Evolutionary conservation across 495 filamentous ascomycete species (phyloP).

Genomic region (Penicillium arizonense): DNA sequence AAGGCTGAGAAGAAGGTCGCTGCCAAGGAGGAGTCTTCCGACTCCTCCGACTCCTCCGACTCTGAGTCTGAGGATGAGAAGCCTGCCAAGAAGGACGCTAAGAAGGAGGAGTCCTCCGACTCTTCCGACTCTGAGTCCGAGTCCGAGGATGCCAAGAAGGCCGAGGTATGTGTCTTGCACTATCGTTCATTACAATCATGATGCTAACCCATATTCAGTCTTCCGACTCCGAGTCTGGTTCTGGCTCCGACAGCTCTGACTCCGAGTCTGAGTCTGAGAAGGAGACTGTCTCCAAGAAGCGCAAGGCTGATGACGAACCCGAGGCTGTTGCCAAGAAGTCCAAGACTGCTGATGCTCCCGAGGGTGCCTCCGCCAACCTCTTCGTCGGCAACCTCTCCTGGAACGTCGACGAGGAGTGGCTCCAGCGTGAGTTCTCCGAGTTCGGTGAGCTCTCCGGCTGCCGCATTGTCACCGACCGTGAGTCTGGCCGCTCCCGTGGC

Average conservation of each 20-base stretch:
- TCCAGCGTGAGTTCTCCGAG: constrained; percentile 79
- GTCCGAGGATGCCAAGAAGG: constrained; percentile 34
- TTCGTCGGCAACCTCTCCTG: constrained; percentile 95
- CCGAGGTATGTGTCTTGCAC: constrained; percentile 28
- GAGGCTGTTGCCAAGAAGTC: constrained; percentile 72
- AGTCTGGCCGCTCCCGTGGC: constrained; percentile 81
- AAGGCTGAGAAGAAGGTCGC: constrained; percentile 22
- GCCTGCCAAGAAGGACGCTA: constrained; percentile 29
- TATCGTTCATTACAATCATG: neutral
- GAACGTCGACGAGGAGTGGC: constrained; percentile 91
- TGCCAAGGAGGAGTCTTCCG: constrained; percentile 15
- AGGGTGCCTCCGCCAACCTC: constrained; percentile 66
- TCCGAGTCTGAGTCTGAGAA: constrained; percentile 54
- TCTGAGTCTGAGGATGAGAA: constrained; percentile 32
- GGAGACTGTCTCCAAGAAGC: constrained; percentile 70
- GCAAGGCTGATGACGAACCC: constrained; percentile 76
- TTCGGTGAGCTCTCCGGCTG: constrained; percentile 75
- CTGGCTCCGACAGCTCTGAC: constrained; percentile 33
- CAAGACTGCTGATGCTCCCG: constrained; percentile 69
- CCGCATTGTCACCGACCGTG: constrained; percentile 82
- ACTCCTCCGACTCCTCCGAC: constrained; percentile 22
- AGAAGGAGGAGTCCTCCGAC: constrained; percentile 36
- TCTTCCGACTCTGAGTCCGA: constrained; percentile 31
- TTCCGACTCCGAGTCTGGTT: constrained; percentile 28
- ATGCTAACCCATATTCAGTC: constrained; percentile 16